Evolutionary conservation across 305 asterid genomes (phyloP).

Genomic region (Striga hermonthica): DNA sequence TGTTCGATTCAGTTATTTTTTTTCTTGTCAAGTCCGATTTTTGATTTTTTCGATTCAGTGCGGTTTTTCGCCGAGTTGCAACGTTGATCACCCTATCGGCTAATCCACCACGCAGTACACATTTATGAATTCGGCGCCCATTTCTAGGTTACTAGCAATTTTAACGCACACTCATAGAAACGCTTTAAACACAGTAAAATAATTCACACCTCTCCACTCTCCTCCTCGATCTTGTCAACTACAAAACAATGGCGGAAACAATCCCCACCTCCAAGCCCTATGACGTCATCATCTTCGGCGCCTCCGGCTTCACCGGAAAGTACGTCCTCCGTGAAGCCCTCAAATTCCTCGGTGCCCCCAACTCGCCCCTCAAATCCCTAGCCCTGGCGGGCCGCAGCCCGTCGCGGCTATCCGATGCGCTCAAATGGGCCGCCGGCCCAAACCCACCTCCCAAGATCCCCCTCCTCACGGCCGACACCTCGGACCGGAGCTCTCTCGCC

Average conservation of each 20-base stretch:
- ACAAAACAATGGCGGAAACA: conserved; percentile 39
- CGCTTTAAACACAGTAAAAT: not conserved
- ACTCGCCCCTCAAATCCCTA: conserved; percentile 29
- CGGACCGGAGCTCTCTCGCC: conserved; percentile 57
- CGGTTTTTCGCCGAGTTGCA: no score
- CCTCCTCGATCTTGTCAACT: not conserved
- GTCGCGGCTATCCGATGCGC: conserved; percentile 53
- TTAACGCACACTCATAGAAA: no score
- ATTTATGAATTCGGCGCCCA: not conserved
- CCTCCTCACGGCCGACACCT: conserved; percentile 67
- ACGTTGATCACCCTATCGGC: no score
- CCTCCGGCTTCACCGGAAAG: conserved; percentile 91
- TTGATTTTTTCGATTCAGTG: not conserved
- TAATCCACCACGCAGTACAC: no score
- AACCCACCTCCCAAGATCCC: conserved; percentile 55
- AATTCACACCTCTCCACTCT: not conserved
- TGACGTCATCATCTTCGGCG: conserved; percentile 73
- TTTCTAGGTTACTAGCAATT: not conserved
- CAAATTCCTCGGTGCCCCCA: conserved; percentile 62
- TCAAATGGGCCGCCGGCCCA: conserved; percentile 62
- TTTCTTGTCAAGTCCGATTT: no score
- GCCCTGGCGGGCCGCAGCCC: conserved; percentile 83
- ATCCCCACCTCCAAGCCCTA: conserved; percentile 29
- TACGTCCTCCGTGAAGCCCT: conserved; percentile 84
- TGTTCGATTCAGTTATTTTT: not conserved